phyloP scores from a whole-genome alignment of 202 grass and related monocot species.

The Carex sylvatica region DNA sequence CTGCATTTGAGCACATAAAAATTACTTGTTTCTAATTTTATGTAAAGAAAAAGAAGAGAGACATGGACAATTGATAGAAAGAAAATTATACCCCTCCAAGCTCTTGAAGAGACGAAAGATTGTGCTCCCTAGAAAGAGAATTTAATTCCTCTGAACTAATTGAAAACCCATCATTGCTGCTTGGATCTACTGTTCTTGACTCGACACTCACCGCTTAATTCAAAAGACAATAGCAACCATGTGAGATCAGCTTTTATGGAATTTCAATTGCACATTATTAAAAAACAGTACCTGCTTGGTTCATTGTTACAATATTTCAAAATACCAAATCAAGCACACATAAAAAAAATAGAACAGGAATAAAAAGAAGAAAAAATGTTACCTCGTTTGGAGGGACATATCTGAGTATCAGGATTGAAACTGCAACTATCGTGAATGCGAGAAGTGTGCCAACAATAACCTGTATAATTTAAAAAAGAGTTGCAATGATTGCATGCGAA shows the following conservation, averaged over 20 bases:
- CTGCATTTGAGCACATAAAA: conserved; percentile 28
- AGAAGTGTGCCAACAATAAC: conserved; percentile 98
- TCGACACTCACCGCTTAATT: too few species aligned
- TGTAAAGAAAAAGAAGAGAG: not conserved
- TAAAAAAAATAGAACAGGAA: not conserved
- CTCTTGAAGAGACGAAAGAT: conserved; percentile 63
- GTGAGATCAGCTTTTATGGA: too few species aligned
- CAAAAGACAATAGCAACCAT: too few species aligned
- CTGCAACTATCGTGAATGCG: conserved; percentile 80
- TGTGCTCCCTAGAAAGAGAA: conserved; percentile 48
- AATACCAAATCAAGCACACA: not conserved
- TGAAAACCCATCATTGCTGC: too few species aligned
- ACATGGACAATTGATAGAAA: not conserved
- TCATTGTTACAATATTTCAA: not conserved
- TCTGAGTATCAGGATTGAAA: conserved; percentile 97
- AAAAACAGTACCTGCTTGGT: not conserved
- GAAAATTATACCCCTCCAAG: conserved; percentile 51
- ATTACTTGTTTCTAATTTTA: conserved; percentile 9
- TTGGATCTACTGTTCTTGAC: too few species aligned
- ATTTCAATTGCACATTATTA: too few species aligned
- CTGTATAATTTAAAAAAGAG: conserved; percentile 34
- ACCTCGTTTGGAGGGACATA: conserved; percentile 59
- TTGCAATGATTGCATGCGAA: not conserved
- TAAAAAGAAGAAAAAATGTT: too few species aligned
- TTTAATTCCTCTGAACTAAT: too few species aligned